Base-by-base conservation (phyloP, 345 rosid species). In the Limnanthes douglasii region DNA sequence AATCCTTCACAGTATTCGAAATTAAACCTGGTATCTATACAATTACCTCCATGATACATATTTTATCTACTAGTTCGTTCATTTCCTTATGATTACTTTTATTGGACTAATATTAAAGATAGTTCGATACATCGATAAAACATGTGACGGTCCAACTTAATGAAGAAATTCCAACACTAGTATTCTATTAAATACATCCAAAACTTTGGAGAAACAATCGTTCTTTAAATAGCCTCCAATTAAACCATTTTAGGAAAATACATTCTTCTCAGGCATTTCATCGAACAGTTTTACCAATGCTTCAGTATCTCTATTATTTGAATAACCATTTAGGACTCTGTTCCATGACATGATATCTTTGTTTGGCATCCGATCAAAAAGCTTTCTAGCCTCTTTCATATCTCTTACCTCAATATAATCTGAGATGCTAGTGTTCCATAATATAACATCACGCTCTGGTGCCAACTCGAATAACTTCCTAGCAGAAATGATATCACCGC, bases 331-430 rank as follows among this genome's bases (percentile, higher is more conserved):
- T 50, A 79, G 52, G 48, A 73, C n/a, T 0, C 84, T 76, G 21
- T 88, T 83, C 97, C 97, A 83, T 1, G 86, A 73, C 78, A 88
- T 88, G 0, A 74, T 59, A 60, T 88, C 93, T 43, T 31, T 65
- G 33, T 50, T 47, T 1, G 83, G 86, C 78, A 76, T 76, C 38
- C 6, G 60, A 68, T 69, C 51, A 17, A 88, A 88, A 47, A 83
- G 72, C 50, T 65, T 60, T 38, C 48, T 54, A 25, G 93, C 90
- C 22, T 54, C 69, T 14, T 28, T 22, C 77, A 83, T 56, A 40
- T 73, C 73, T 45, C 85, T 72, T 17, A 8, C 10, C 25, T 60
- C 61, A n/a, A 69, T 78, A 42, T 73, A 86, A 35, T 80, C 97
- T 1, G 66, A 61, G 25, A 88, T 32, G 64, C 82, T 68, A 18